Conservation (phyloP, 2,329 filamentous ascomycete species). For the Penicillium occitanis region DNA sequence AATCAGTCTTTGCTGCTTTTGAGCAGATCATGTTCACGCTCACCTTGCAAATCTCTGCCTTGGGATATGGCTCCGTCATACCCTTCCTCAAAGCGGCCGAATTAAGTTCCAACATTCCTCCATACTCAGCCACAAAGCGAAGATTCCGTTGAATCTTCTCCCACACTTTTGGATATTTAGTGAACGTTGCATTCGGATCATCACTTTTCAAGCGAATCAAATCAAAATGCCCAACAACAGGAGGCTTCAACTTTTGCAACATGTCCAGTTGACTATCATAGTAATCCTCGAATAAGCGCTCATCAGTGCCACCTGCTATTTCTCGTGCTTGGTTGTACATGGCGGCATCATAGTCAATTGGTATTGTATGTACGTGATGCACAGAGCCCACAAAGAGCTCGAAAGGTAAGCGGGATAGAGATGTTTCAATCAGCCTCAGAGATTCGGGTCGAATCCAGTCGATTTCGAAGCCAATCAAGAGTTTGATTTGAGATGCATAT, state of each 20-base stretch:
- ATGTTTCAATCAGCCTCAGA: slow-evolving; percentile 58
- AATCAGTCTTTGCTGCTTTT: slow-evolving; percentile 24
- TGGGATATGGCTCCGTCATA: slow-evolving; percentile 85
- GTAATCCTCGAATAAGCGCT: slow-evolving; percentile 75
- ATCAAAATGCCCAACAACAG: slow-evolving; percentile 91
- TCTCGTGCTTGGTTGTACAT: slow-evolving; percentile 66
- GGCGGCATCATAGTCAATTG: slow-evolving; percentile 79
- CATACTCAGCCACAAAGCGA: slow-evolving; percentile 66
- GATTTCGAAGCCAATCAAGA: slow-evolving; percentile 87
- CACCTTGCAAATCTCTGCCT: slow-evolving; percentile 67
- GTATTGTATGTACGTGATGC: slow-evolving; percentile 81
- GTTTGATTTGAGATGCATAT: slow-evolving; percentile 69
- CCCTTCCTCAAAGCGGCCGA: slow-evolving; percentile 85
- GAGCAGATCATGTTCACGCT: slow-evolving; percentile 13
- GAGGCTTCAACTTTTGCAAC: slow-evolving; percentile 69
- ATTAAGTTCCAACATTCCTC: slow-evolving; percentile 86
- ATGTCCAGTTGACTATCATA: slow-evolving; percentile 86
- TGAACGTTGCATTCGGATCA: slow-evolving; percentile 63
- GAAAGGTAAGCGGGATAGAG: slow-evolving; percentile 62
- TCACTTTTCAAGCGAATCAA: slow-evolving; percentile 78
- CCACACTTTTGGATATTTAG: slow-evolving; percentile 67
- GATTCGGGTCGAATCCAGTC: slow-evolving; percentile 81
- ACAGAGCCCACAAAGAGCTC: slow-evolving; percentile 93
- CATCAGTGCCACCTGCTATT: slow-evolving; percentile 62
- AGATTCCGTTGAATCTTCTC: slow-evolving; percentile 71